Evolutionary conservation across 805 yeast species (phyloP), one percentile per base, ranked within the genome.

Genomic region (Yarrowia deformans): DNA sequence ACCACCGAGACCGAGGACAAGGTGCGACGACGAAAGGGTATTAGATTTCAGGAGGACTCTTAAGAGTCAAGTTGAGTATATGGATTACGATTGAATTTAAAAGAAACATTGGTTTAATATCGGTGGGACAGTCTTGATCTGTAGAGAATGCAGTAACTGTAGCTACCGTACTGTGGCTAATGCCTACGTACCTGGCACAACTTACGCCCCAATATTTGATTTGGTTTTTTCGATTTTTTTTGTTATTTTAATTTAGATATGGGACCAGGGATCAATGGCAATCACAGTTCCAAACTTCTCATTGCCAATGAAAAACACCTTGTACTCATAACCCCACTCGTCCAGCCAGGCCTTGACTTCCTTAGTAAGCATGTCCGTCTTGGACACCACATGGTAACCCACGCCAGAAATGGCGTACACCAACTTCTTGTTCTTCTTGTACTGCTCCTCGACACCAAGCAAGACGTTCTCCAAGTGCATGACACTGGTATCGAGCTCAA

Each of bases 201-300:
- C 3, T 23, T 23, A 23, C 29, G 29, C 4, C 29, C 4, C 29
- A 2, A 34, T 34, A 40, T 50, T 34, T 23, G 29, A 34, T 50
- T 50, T 48, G 34, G 50, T 14, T 54, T 58, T 32, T 43, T 60
- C 45, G 8, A 18, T 8, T 60, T 60, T 45, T 60, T 60, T 60
- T 60, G 42, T 45, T 43, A 56, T 56, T 39, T n/a, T 54, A n/a
- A 23, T 37, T 60, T 63, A 72, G 18, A 73, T 42, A 42, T 74
- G 75, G 8, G 74, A 72, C 81, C 80, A 81, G 2, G 84, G 83
- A 69, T 81, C 84, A 8, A 81, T 74, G 13, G 79, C 83, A n/a
- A 80, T 75, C 3, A 82, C 68, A 8, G 79, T 75, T 0, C 84
- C 84, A 69, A 73, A 80, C 19, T 70, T 72, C 0, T 76, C 71